These are phyloP conservation scores for Hymenoscyphus salicellus DNA, from an alignment of 2,329 filamentous ascomycete genomes.

Conservation along the genomic window DNA sequence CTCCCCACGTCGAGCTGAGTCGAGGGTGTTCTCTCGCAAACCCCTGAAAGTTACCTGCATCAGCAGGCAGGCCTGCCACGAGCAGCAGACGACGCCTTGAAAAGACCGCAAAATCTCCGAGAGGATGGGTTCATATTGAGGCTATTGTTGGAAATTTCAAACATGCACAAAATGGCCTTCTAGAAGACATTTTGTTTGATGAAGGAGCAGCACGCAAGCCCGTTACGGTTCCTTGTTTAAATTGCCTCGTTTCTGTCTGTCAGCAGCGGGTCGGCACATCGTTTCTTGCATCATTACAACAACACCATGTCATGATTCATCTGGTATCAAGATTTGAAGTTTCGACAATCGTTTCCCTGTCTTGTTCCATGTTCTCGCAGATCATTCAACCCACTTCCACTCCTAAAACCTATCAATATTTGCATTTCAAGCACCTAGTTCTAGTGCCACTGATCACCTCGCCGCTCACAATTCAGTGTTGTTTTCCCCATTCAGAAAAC, in stretches of 20 bases:
- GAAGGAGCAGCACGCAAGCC: not conserved
- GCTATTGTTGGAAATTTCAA: constrained; percentile 7
- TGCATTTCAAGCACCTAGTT: not conserved
- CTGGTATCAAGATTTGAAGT: constrained; percentile 3
- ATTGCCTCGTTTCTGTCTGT: not conserved
- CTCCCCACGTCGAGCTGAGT: not conserved
- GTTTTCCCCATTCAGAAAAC: not conserved
- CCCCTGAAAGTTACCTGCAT: constrained; percentile 41
- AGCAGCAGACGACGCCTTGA: constrained; percentile 3
- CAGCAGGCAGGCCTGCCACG: not conserved
- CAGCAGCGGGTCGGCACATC: constrained; percentile 5
- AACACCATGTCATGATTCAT: not conserved
- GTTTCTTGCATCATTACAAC: constrained; percentile 3
- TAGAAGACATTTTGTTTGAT: not conserved
- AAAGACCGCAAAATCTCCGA: constrained; percentile 16
- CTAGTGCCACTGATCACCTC: not conserved
- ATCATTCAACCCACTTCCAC: not conserved
- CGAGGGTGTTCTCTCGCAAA: not conserved
- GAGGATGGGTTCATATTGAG: constrained; percentile 2
- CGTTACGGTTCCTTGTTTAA: constrained; percentile 5
- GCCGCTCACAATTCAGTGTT: not conserved
- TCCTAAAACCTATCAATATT: not conserved
- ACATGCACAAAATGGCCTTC: not conserved
- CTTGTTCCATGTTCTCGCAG: not conserved
- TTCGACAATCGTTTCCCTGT: not conserved